Evolutionary conservation across 805 yeast species (phyloP).

Genomic region (Pichia membranifaciens): DNA sequence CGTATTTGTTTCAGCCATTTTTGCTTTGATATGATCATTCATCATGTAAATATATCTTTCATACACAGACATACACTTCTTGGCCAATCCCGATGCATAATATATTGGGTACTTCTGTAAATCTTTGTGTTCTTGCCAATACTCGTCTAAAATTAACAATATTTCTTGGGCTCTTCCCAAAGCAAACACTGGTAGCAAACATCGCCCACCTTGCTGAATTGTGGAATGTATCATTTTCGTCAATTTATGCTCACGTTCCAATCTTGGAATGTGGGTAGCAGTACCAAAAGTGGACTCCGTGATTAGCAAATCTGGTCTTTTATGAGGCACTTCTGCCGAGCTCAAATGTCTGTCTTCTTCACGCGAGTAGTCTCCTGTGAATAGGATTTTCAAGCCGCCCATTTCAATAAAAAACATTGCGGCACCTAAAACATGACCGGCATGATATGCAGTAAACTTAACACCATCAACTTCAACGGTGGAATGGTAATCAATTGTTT

Average conservation of each 20-base stretch:
- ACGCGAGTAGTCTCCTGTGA: constrained; percentile 96
- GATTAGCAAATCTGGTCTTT: constrained; percentile 80
- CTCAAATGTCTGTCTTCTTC: constrained; percentile 94
- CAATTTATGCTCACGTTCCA: constrained; percentile 75
- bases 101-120: constrained; percentile 76
- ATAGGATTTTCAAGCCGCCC: constrained; percentile 81
- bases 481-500: constrained; percentile 92
- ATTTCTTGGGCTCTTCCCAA: constrained; percentile 96
- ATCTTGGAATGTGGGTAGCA: constrained; percentile 89
- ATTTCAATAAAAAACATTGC: constrained; percentile 96
- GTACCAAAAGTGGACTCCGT: constrained; percentile 98
- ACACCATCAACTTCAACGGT: constrained; percentile 93
- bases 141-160: constrained; percentile 84
- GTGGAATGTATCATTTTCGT: constrained; percentile 82
- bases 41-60: constrained; percentile 96
- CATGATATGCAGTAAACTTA: constrained; percentile 95
- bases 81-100: constrained; percentile 89
- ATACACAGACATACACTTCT: constrained; percentile 94
- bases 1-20: constrained; percentile 67
- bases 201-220: constrained; percentile 81
- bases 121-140: constrained; percentile 83
- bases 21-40: constrained; percentile 83
- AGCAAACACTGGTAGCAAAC: constrained; percentile 90
- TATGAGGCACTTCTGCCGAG: constrained; percentile 89
- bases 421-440: constrained; percentile 99